Evolutionary conservation across 2,329 filamentous ascomycete genomes (phyloP).

Genomic region (Trichoderma lentiforme): DNA sequence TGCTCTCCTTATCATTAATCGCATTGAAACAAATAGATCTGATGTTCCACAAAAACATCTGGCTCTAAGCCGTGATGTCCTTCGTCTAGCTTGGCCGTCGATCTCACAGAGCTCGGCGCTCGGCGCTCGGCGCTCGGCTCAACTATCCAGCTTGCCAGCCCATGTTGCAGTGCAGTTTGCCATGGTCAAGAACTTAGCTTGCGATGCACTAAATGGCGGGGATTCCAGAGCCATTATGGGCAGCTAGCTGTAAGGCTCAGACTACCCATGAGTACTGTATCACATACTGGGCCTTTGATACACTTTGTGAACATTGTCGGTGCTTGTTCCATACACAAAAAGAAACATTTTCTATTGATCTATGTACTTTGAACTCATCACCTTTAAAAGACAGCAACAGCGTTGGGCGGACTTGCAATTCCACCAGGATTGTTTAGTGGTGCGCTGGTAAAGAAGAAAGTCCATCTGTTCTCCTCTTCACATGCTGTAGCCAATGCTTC

Average conservation of each 20-base stretch:
- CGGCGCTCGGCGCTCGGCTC: neutral
- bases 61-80: neutral
- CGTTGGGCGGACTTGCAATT: neutral
- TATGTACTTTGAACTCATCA: neutral
- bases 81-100: neutral
- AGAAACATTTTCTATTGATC: neutral
- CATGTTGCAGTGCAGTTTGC: neutral
- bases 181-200: neutral
- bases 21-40: neutral
- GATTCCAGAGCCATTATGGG: neutral
- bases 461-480: slow-evolving; percentile 31
- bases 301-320: neutral
- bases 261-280: neutral
- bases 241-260: neutral
- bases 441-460: slow-evolving; percentile 41
- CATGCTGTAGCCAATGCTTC: slow-evolving; percentile 38
- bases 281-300: neutral
- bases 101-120: neutral
- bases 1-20: neutral
- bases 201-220: neutral
- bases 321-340: neutral
- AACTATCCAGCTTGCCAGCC: neutral
- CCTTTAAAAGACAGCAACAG: neutral
- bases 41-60: neutral
- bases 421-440: slow-evolving; percentile 31